A percentile compares a stretch with the other conserved stretches of the same genome.
Conservation (phyloP, 768 basidiomycete species). For the Boletus fagicola region DNA sequence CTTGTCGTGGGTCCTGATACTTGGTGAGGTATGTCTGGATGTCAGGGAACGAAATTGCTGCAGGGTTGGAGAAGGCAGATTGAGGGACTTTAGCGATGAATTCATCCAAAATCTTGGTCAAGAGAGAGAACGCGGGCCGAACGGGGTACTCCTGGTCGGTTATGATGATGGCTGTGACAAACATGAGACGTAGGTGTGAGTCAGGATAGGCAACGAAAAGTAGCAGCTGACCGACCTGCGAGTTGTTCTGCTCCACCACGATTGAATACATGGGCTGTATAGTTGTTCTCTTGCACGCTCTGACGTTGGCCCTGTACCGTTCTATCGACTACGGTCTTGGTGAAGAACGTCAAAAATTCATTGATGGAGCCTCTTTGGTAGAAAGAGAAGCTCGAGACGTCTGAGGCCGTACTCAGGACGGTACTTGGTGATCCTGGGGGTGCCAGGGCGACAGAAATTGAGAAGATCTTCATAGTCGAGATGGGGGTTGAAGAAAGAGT, state of each 20-base stretch:
- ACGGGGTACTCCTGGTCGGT: constrained; percentile 96
- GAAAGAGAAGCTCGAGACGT: constrained; percentile 90
- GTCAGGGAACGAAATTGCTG: constrained; percentile 73
- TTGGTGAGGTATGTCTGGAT: constrained; percentile 77
- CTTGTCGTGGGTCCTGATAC: constrained; percentile 96
- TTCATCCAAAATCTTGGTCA: constrained; percentile 92
- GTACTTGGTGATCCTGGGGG: constrained; percentile 63
- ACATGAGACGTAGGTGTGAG: constrained; percentile 6
- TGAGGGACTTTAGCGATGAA: constrained; percentile 79
- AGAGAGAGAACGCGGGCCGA: constrained; percentile 91
- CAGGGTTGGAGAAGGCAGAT: constrained; percentile 61
- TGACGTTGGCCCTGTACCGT: constrained; percentile 87
- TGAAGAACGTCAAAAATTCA: constrained; percentile 94
- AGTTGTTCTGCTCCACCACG: constrained; percentile 82
- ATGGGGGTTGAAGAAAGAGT: constrained; percentile 14
- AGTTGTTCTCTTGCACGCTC: constrained; percentile 90
- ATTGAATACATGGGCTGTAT: constrained; percentile 93
- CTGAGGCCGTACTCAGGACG: constrained; percentile 65
- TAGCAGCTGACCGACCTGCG: constrained; percentile 55
- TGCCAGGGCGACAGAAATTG: constrained; percentile 70
- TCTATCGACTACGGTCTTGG: constrained; percentile 87
- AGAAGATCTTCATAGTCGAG: constrained; percentile 79
- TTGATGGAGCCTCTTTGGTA: constrained; percentile 84
- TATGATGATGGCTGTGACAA: constrained; percentile 74
- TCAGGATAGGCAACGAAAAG: neutral